Percentiles rank a stretch among this genome's conserved stretches.
Evolutionary conservation across 169 alveolate genomes (phyloP).

Genomic region (Eimeria acervulina): DNA sequence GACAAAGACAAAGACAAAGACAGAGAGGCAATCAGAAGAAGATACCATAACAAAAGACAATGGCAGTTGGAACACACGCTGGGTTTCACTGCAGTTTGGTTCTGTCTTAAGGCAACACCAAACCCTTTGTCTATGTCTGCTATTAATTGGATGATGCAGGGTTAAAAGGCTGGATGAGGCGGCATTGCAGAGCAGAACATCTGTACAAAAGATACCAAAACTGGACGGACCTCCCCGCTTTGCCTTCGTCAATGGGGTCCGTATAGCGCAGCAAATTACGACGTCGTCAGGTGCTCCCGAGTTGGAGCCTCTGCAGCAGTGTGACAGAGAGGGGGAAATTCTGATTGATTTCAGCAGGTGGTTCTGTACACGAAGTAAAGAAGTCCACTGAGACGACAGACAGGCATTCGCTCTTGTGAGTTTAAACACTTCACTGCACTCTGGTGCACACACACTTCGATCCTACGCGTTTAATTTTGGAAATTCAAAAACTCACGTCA

Average conservation of each 20-base stretch:
- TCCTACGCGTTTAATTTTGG: background rate
- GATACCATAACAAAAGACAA: no score
- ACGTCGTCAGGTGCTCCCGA: slow-evolving; percentile 89
- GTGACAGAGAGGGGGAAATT: background rate
- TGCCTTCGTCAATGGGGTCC: slow-evolving; percentile 95
- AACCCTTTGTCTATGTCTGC: no score
- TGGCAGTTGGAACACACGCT: no score
- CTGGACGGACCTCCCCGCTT: slow-evolving; percentile 87
- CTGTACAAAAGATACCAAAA: background rate
- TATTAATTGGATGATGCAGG: no score
- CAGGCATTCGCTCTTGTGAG: no score
- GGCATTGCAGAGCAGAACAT: no score
- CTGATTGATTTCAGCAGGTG: background rate
- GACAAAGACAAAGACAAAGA: background rate
- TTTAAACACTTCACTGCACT: no score
- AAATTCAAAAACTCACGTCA: background rate
- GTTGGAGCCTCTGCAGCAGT: slow-evolving; percentile 6
- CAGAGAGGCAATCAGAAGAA: background rate
- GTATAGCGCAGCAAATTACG: slow-evolving; percentile 94
- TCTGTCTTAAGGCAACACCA: no score
- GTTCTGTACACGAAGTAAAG: background rate
- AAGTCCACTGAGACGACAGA: no score
- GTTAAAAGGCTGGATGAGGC: no score
- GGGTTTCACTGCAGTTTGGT: no score
- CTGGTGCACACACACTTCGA: background rate